Evolutionary conservation across 352 stramenopile genomes (phyloP), one percentile per base, ranked within the genome.

Genomic region (Phytophthora multivora): DNA sequence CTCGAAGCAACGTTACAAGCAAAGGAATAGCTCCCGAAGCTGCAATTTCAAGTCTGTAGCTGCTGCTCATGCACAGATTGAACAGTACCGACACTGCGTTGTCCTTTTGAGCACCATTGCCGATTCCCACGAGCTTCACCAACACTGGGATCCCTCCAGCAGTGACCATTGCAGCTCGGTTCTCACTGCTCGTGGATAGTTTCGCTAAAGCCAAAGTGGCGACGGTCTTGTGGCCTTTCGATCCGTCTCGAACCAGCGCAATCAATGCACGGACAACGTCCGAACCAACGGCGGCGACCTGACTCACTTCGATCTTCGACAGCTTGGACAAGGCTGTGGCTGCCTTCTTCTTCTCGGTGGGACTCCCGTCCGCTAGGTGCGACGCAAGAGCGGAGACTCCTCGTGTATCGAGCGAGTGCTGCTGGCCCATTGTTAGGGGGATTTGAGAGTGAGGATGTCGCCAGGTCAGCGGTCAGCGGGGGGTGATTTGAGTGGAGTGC

Each of bases 121-220:
- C 41, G 13, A 33, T 33, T 33, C 28, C 9, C 28, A 33, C 2
- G 0, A 69, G 31, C 11, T 54, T 23, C 9, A 64, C 35, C 5
- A 69, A 39, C 19, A 28, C 12, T 35, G 47, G 45, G 6, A 64
- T 58, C 8, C 46, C 60, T 15, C 46, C 46, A 33, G 25, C 21
- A 35, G 2, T 42, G 2, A 11, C 21, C 23, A 69, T 64, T 23
- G 21, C 7, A 5, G 33, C 6, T 55, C 38, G 40, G 25, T 50
- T 53, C 3, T 21, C 12, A 30, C 13, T 35, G 11, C 51, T 59
- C 2, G n/a, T 30, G 0, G 60, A 64, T 3, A 69, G 35, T 31
- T 26, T 63, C 46, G 39, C 54, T n/a, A 69, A 18, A 21, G 26
- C 54, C 19, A 47, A 33, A 16, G 60, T 18, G n/a, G 46, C 53